Base-by-base conservation (phyloP, 2,329 filamentous ascomycete genomes). In the Sclerotinia nivalis region DNA sequence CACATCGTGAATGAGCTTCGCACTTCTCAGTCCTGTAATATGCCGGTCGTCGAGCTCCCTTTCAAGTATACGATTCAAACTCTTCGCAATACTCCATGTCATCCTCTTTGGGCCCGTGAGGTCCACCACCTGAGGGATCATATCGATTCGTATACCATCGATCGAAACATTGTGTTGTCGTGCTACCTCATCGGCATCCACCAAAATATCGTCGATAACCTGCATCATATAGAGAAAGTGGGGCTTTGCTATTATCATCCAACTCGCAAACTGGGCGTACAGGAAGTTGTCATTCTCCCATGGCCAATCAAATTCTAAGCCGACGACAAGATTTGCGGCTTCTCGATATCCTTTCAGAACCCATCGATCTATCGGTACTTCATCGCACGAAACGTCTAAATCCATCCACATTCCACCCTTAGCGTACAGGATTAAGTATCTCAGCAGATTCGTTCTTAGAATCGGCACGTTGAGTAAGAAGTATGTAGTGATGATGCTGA, bases 221-320 rank as follows among this genome's bases (percentile, higher is more conserved):
- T 72, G 70, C 60, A 72, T 50, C 70, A 77, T 71, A 43, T 77
- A 75, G 9, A 72, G 69, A 18, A 67, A 72, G 1, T 71, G 64
- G 10, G 74, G 72, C 59, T 73, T 73, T 1, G 75, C 71, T 72
- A 78, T 73, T n/a, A 79, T 75, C 22, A 74, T 77, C 77, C 77
- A 79, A 58, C 70, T 76, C 4, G 73, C 70, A 60, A 79, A 78
- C 66, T 79, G 73, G 22, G 58, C 37, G 28, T 40, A n/a, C 8
- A 61, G 22, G 25, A 18, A 8, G 13, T 45, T 45, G 4, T 61
- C 58, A n/a, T 59, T 60, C 45, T 67, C 49, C 40, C 75, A 75
- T 4, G 66, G 45, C 15, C 62, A 49, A 70, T 82, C 80, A 31
- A 80, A 80, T 66, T 82, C 81, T 65, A 80, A 74, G 0, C 80